Conservation (phyloP, 1,284 basidiomycete genomes). For the Cutaneotrichosporon arboriforme region DNA sequence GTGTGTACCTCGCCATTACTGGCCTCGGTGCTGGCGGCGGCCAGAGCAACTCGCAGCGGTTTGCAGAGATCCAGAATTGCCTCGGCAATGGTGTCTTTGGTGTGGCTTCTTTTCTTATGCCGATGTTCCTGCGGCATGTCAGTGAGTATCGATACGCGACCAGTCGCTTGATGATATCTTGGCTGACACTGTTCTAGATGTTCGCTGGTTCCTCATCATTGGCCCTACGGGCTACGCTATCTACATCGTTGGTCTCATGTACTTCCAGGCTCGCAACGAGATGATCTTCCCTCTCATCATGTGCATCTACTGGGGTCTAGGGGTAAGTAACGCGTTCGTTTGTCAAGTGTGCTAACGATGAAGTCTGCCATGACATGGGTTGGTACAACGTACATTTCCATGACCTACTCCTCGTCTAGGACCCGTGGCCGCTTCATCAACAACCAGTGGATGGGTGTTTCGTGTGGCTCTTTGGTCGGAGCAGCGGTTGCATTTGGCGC, state of each 20-base stretch:
- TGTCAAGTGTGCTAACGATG: no score
- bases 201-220: constrained; percentile 2
- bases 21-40: constrained; percentile 2
- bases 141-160: not conserved
- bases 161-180: not conserved
- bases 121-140: not conserved
- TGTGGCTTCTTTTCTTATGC: constrained; percentile 1
- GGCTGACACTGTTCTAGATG: not conserved
- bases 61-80: not conserved
- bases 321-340: no score
- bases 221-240: constrained; percentile 3
- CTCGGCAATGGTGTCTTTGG: constrained; percentile 4
- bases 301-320: not conserved
- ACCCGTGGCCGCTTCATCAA: constrained; percentile 2
- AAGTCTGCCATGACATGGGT: constrained; percentile 1
- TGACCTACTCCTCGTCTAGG: not conserved
- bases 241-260: constrained; percentile 4
- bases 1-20: not conserved
- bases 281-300: constrained; percentile 1
- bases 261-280: constrained; percentile 1
- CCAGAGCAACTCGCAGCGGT: not conserved
- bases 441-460: constrained; percentile 4
- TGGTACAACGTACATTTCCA: constrained; percentile 2
- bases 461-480: not conserved
- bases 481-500: constrained; percentile 1